Conservation (phyloP, 768 basidiomycete species). For the Suillus paluster region DNA sequence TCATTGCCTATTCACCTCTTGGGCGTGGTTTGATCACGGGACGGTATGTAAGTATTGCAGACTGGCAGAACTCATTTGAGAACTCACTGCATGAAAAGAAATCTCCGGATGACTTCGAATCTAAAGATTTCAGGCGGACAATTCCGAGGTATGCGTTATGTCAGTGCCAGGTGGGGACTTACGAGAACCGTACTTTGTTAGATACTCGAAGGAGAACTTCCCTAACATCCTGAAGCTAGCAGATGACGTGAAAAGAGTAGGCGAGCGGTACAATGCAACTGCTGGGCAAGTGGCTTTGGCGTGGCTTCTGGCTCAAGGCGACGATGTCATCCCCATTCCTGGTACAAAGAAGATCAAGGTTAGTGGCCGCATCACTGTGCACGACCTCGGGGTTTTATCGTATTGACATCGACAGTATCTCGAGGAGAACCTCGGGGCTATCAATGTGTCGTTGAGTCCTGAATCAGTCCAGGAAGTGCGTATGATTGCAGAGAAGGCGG, state of each 20-base stretch:
- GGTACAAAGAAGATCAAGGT: constrained; percentile 43
- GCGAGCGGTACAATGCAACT: constrained; percentile 37
- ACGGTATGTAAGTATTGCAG: constrained; percentile 36
- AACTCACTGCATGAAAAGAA: constrained; percentile 20
- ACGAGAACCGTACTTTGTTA: constrained; percentile 32
- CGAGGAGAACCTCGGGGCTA: constrained; percentile 48
- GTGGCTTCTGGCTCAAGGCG: constrained; percentile 44
- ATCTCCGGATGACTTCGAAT: constrained; percentile 38
- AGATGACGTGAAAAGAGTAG: constrained; percentile 38
- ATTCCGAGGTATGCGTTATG: constrained; percentile 32
- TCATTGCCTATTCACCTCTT: constrained; percentile 57
- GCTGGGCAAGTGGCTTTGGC: constrained; percentile 46
- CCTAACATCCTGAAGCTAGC: constrained; percentile 45
- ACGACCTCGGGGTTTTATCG: neutral
- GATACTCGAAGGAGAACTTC: constrained; percentile 48
- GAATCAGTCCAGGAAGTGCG: constrained; percentile 45
- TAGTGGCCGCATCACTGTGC: neutral
- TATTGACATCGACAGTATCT: constrained; percentile 38
- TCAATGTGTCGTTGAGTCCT: constrained; percentile 35
- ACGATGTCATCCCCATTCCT: constrained; percentile 45
- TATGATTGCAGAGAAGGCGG: constrained; percentile 37
- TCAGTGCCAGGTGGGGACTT: constrained; percentile 30
- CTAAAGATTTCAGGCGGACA: constrained; percentile 26
- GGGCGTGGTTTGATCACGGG: constrained; percentile 58
- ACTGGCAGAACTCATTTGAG: neutral